Evolutionary conservation across 2,329 filamentous ascomycete species (phyloP).

Genomic region (Allantophomopsis cytisporea): DNA sequence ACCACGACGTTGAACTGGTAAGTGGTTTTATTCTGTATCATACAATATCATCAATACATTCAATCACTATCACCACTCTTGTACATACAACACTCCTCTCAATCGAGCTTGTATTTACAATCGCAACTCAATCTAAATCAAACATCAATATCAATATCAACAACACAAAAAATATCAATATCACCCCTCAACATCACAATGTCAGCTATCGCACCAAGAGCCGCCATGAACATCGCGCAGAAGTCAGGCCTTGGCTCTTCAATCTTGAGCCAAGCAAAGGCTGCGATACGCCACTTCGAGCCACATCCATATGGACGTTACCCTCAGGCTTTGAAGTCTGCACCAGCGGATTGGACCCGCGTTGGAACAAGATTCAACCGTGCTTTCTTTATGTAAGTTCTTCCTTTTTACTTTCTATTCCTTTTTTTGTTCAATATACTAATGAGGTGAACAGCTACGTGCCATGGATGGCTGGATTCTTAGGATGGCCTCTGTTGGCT

Average conservation of each 20-base stretch:
- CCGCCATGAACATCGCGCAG: conserved; percentile 3
- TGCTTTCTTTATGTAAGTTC: conserved; percentile 8
- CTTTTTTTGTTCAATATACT: neutral
- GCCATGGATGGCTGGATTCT: conserved; percentile 5
- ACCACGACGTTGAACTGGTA: too few species aligned
- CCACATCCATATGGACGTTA: conserved; percentile 10
- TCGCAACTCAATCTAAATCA: neutral
- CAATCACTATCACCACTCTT: too few species aligned
- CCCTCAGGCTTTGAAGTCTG: conserved; percentile 3
- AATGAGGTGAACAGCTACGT: conserved; percentile 6
- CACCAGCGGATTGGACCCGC: conserved; percentile 8
- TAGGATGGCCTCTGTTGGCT: conserved; percentile 5
- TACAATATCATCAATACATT: too few species aligned
- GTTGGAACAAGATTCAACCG: conserved; percentile 5
- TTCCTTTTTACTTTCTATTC: too few species aligned
- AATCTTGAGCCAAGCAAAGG: conserved; percentile 6
- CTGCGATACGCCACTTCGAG: conserved; percentile 5
- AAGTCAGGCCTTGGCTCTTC: conserved; percentile 5
- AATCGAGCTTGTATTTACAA: neutral
- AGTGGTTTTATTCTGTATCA: too few species aligned
- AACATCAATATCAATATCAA: neutral
- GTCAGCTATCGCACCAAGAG: neutral
- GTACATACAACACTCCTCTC: too few species aligned
- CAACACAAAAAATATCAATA: neutral
- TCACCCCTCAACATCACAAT: neutral